A percentile compares a stretch with the other conserved stretches of the same genome.
phyloP scores from a whole-genome alignment of 495 filamentous ascomycete genomes.

The Mycothermus thermophilus region DNA sequence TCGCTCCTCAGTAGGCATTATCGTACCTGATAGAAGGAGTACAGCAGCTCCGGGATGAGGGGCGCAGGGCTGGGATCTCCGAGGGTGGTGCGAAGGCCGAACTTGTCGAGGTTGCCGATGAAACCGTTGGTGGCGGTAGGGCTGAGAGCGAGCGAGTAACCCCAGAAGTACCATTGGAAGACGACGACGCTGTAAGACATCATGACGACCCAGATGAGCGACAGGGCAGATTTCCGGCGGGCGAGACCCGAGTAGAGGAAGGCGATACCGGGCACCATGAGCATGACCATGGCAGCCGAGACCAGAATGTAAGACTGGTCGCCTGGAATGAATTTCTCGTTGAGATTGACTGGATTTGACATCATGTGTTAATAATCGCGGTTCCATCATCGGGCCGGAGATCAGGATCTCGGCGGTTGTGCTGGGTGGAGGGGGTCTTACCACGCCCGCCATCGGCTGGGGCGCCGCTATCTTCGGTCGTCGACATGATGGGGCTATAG shows the following conservation, averaged over 20 bases:
- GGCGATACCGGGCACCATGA: slow-evolving; percentile 90
- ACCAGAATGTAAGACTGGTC: slow-evolving; percentile 80
- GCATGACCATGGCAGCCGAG: slow-evolving; percentile 82
- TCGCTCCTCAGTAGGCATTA: too few species aligned
- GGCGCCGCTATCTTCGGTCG: slow-evolving; percentile 4
- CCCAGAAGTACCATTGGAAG: slow-evolving; percentile 99
- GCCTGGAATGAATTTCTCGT: slow-evolving; percentile 52
- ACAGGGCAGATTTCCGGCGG: slow-evolving; percentile 86
- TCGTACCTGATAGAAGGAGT: slow-evolving; percentile 69
- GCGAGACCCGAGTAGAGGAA: slow-evolving; percentile 99
- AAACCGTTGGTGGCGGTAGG: slow-evolving; percentile 64
- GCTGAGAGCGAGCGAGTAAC: slow-evolving; percentile 86
- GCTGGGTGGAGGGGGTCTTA: not conserved
- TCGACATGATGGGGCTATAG: slow-evolving; percentile 6
- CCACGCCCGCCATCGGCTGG: not conserved
- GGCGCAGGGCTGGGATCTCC: slow-evolving; percentile 66
- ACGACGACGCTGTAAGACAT: slow-evolving; percentile 79
- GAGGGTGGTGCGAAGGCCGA: slow-evolving; percentile 69
- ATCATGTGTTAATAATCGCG: too few species aligned
- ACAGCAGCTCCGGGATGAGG: slow-evolving; percentile 77
- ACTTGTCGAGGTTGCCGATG: slow-evolving; percentile 77
- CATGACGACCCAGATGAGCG: slow-evolving; percentile 87
- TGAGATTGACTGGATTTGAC: too few species aligned
- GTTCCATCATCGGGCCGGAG: too few species aligned
- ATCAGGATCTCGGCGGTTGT: not conserved